Base-by-base conservation (phyloP, 1,284 basidiomycete genomes). In the Marasmius sp. region DNA sequence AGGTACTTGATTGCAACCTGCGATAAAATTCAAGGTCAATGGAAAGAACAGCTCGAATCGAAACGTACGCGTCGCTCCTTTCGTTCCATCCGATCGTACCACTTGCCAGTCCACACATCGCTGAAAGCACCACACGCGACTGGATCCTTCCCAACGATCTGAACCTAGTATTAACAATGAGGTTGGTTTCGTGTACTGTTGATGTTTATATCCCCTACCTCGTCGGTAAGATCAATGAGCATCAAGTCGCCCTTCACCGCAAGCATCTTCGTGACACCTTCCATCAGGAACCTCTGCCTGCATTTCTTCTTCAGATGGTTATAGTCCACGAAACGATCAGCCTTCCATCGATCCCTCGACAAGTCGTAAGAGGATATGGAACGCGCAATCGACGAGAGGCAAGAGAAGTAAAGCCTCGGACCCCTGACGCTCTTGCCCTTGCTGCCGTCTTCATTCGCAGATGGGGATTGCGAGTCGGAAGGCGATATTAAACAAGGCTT, bases 21-120 rank as follows among this genome's bases (percentile, higher is more conserved):
- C n/a, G 12, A 52, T 43, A n/a, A 18, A 1, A 27, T 14, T 49
- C 9, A 41, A 33, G 20, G 3, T 8, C 33, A 58, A 34, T 53
- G 58, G 6, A 45, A 41, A 33, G 33, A 39, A 16, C 34, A 33
- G 16, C 14, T 16, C 27, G 9, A 3, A 54, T 12, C 22, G 9
- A 20, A 16, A 49, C 61, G 59, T 61, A 83, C 82, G 66, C 69
- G 67, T 63, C 71, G 70, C 16, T 74, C 73, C 45, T 76, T 71
- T 33, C 74, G 74, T 60, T 80, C 74, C 48, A 78, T 73, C 14
- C 75, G 72, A 61, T 84, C 80, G 57, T 74, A 76, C 85, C 83
- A 85, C 9, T 71, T 65, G 0, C 81, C 85, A 68, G 81, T 83
- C 84, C 84, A 86, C 3, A 86, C 81, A 67, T 86, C 85, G 39